phyloP scores from a whole-genome alignment of 345 rosid genomes.

The Salix suchowensis region DNA sequence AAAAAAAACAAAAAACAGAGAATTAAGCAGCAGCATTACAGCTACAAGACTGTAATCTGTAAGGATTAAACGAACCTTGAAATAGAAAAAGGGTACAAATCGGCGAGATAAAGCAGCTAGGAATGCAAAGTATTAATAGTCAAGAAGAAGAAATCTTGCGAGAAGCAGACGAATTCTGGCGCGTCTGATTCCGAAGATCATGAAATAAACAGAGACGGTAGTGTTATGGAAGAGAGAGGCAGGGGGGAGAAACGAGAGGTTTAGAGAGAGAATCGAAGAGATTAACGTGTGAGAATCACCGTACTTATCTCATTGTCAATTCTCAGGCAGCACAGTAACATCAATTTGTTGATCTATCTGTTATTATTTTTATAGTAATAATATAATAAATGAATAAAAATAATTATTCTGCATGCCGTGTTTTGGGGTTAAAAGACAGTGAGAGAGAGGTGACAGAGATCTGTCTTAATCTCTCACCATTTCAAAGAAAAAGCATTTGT shows the following conservation, averaged over 20 bases:
- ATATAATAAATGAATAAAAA: too few relatives aligned
- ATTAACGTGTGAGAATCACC: constrained; percentile 18
- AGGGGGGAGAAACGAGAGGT: not conserved
- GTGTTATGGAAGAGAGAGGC: not conserved
- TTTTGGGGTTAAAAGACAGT: not conserved
- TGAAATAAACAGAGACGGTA: not conserved
- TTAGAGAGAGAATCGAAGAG: constrained; percentile 3
- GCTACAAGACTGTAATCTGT: not conserved
- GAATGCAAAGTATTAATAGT: not conserved
- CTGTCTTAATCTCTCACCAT: too few relatives aligned
- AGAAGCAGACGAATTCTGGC: not conserved
- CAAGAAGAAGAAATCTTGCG: not conserved
- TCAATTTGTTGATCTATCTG: not conserved
- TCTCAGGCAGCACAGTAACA: not conserved
- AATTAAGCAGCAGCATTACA: not conserved
- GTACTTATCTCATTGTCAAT: not conserved
- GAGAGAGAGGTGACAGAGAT: not conserved
- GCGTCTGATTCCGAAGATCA: not conserved
- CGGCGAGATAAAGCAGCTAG: not conserved
- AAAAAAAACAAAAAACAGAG: not conserved
- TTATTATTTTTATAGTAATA: not conserved
- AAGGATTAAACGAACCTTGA: not conserved
- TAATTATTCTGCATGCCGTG: not conserved
- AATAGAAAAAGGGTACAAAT: not conserved
- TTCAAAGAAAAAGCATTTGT: too few relatives aligned